Percentiles rank a stretch among this genome's conserved stretches.
phyloP scores from a whole-genome alignment of 225 moss, liverwort and hornwort species.

The Polytrichum commune region DNA sequence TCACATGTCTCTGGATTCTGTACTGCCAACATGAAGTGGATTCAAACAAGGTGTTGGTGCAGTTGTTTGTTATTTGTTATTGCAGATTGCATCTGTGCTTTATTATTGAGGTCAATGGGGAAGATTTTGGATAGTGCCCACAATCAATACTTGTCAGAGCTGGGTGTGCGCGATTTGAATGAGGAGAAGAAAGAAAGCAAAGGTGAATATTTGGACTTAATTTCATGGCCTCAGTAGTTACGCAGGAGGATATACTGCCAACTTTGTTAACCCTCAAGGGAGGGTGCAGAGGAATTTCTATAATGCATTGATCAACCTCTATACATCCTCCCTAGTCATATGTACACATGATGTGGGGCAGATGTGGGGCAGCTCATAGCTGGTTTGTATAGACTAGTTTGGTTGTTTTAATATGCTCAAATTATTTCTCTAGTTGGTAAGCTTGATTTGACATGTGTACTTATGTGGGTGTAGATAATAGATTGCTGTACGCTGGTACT shows the following conservation, averaged over 20 bases:
- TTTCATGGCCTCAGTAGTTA: neutral
- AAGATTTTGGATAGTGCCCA: slow-evolving; percentile 51
- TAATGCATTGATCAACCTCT: no score
- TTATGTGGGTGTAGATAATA: neutral
- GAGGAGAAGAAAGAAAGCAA: slow-evolving; percentile 12
- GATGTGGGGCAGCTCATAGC: no score
- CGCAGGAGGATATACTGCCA: slow-evolving; percentile 14
- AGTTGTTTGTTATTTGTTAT: slow-evolving; percentile 74
- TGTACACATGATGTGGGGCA: no score
- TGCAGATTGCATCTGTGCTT: slow-evolving; percentile 87
- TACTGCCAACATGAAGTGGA: slow-evolving; percentile 22
- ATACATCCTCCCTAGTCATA: no score
- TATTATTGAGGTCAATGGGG: slow-evolving; percentile 60
- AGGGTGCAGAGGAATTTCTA: no score
- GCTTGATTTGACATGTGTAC: neutral
- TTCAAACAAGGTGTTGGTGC: slow-evolving; percentile 59
- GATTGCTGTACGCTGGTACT: neutral
- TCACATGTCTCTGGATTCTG: slow-evolving; percentile 9
- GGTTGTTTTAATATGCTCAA: neutral
- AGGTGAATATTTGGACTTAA: slow-evolving; percentile 15
- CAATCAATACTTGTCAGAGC: slow-evolving; percentile 31
- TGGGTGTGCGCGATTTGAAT: slow-evolving; percentile 27
- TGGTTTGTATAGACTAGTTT: neutral
- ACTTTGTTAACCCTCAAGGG: no score
- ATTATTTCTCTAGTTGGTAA: neutral